Evolutionary conservation across 2,329 filamentous ascomycete species (phyloP), one percentile per base, ranked within the genome.

Genomic region (Beauveria scarabaeidicola): DNA sequence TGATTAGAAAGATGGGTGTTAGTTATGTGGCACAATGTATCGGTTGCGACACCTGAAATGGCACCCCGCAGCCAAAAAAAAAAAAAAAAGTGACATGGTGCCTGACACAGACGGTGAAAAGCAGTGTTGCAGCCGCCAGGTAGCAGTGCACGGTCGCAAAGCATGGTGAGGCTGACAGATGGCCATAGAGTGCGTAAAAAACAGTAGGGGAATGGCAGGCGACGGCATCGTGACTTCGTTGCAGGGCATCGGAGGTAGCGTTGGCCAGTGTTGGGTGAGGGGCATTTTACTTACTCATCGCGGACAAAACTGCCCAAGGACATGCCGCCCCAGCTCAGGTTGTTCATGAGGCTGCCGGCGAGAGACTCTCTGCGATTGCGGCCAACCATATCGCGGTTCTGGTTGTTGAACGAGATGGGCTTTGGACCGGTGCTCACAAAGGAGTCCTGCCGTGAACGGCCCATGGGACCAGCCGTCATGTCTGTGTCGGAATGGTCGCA

Each of bases 251-350:
- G 61, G 57, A 62, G 61, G 52, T 62, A 61, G 48, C 48, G 44
- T 50, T 38, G 57, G 50, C 41, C 3, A 50, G 40, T 41, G 57
- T 48, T 43, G 59, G 59, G 52, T 48, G 36, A 47, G 50, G 57
- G 57, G 57, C 57, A 54, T 59, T 59, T 53, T 61, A 78, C 93
- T 85, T 85, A 99, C 94, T 99, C 94, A 77, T 99, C 93, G 73
- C 90, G 84, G 74, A 99, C 94, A 80, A 95, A 97, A 70, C 93
- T 97, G 63, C 93, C 93, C 65, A 97, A 90, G 9, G 93, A 97
- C 62, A 96, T 85, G 65, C 92, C 93, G 70, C 93, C 93, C 92
- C 93, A 99, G 75, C 92, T 97, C 87, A 96, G 91, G 67, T 93
- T 92, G 64, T 86, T 88, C 75, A 86, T 84, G 61, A 87, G 73